Evolutionary conservation across 768 basidiomycete genomes (phyloP).

Genomic region (Dioszegia hungarica): DNA sequence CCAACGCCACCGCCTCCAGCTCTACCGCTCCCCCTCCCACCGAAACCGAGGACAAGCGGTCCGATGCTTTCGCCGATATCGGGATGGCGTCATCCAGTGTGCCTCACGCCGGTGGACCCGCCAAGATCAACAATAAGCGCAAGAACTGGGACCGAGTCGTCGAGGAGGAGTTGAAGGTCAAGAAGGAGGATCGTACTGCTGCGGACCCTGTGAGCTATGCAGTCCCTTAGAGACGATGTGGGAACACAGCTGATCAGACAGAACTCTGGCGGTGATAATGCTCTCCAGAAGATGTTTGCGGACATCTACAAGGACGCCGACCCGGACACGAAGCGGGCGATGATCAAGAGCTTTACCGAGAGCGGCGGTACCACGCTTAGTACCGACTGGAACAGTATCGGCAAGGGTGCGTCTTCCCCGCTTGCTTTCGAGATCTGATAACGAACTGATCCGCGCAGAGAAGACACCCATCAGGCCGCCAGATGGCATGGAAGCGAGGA

Average conservation of each 20-base stretch:
- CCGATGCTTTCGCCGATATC: neutral
- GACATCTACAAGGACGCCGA: constrained; percentile 83
- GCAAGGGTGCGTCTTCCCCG: constrained; percentile 54
- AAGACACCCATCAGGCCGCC: constrained; percentile 68
- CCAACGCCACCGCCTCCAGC: neutral
- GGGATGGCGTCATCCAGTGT: neutral
- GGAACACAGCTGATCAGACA: constrained; percentile 42
- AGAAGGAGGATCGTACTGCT: constrained; percentile 56
- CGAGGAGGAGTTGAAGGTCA: constrained; percentile 62
- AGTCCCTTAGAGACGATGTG: neutral
- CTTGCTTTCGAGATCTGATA: too few species aligned
- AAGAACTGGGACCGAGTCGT: constrained; percentile 91
- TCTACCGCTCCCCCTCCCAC: too few species aligned
- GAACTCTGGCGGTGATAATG: constrained; percentile 80
- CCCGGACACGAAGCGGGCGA: constrained; percentile 83
- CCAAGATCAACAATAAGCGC: constrained; percentile 49
- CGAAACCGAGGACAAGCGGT: too few species aligned
- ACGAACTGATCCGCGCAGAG: too few species aligned
- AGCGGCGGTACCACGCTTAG: constrained; percentile 91
- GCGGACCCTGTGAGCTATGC: constrained; percentile 26
- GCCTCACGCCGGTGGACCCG: neutral
- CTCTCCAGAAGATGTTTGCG: constrained; percentile 76
- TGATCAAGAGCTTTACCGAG: constrained; percentile 97
- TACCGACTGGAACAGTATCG: constrained; percentile 92
- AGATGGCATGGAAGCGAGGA: constrained; percentile 74